phyloP scores from a whole-genome alignment of 805 yeast species.

The Yamadazyma olivae region DNA sequence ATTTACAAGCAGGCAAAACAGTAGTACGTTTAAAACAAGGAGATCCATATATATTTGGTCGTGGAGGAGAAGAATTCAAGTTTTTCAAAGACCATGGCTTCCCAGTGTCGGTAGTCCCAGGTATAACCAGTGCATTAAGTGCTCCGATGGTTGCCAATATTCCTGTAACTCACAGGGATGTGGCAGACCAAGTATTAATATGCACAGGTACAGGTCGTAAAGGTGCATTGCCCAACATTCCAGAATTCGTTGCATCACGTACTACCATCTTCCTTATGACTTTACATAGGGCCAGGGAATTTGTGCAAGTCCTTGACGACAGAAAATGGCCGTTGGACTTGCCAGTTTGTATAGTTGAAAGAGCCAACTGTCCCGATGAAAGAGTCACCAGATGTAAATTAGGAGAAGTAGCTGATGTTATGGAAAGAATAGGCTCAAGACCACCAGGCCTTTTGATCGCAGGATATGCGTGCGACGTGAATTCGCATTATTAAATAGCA shows the following conservation, averaged over 20 bases:
- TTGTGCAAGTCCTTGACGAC: constrained; percentile 45
- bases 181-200: constrained; percentile 86
- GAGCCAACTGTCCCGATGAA: constrained; percentile 93
- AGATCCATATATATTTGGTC: constrained; percentile 93
- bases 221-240: constrained; percentile 76
- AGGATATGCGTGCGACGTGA: constrained; percentile 70
- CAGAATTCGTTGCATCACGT: constrained; percentile 66
- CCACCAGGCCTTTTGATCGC: constrained; percentile 90
- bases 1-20: constrained; percentile 60
- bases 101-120: constrained; percentile 75
- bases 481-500: too few species aligned
- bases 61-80: constrained; percentile 90
- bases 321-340: constrained; percentile 65
- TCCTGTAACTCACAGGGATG: constrained; percentile 90
- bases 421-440: constrained; percentile 74
- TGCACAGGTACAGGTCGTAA: constrained; percentile 94
- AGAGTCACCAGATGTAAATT: constrained; percentile 75
- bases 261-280: constrained; percentile 92
- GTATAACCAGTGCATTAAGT: constrained; percentile 84
- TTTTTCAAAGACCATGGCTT: constrained; percentile 69
- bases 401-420: constrained; percentile 64
- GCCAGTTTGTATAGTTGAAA: constrained; percentile 84
- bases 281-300: constrained; percentile 66
- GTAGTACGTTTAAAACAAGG: constrained; percentile 94
- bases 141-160: constrained; percentile 80